Evolutionary conservation across 805 yeast genomes (phyloP).

Genomic region (Nakazawaea sp.): DNA sequence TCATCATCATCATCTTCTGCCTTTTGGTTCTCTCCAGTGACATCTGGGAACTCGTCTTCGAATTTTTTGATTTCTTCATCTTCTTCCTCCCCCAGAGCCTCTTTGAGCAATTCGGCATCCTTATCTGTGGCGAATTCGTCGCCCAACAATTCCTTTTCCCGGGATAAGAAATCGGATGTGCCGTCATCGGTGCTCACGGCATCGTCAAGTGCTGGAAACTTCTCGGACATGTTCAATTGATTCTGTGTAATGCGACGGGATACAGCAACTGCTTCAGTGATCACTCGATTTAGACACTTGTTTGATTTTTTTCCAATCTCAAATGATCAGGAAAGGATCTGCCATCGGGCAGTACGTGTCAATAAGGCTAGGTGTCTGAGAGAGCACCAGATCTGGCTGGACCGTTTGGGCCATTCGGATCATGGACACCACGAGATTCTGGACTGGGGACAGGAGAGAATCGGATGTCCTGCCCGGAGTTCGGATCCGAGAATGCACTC

Average conservation of each 20-base stretch:
- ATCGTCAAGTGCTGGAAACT: conserved; percentile 65
- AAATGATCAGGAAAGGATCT: too few species aligned
- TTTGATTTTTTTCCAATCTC: too few species aligned
- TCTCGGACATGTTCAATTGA: conserved; percentile 50
- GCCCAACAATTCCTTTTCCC: conserved; percentile 65
- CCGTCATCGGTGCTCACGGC: conserved; percentile 28
- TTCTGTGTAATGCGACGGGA: background rate
- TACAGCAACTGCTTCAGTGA: too few species aligned
- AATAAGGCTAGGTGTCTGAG: too few species aligned
- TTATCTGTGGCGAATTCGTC: conserved; percentile 65
- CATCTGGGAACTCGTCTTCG: conserved; percentile 60
- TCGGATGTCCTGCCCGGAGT: too few species aligned
- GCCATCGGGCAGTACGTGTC: too few species aligned
- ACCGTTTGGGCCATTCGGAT: too few species aligned
- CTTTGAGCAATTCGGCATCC: conserved; percentile 42
- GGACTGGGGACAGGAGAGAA: too few species aligned
- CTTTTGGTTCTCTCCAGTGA: conserved; percentile 25
- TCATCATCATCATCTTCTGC: conserved; percentile 30
- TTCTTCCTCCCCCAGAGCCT: conserved; percentile 31
- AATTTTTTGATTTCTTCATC: conserved; percentile 49
- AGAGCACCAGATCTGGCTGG: too few species aligned
- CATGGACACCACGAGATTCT: too few species aligned
- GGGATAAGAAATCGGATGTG: conserved; percentile 52
- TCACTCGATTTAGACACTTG: too few species aligned
- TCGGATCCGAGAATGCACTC: too few species aligned